phyloP scores from a whole-genome alignment of 805 yeast species.

The Hanseniaspora thailandica region DNA sequence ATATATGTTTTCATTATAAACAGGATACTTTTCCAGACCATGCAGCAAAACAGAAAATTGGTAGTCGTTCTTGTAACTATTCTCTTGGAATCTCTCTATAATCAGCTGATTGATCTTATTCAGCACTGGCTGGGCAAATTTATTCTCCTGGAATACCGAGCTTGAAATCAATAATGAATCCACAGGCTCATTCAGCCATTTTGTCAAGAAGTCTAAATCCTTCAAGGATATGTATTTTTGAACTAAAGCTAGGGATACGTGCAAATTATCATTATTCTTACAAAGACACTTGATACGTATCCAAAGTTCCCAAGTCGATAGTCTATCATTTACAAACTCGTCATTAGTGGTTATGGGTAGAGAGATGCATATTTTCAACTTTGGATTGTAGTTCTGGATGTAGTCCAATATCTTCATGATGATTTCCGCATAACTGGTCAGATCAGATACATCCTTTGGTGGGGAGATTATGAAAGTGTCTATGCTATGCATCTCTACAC shows the following conservation, averaged over 20 bases:
- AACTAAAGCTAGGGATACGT: constrained; percentile 70
- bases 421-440: constrained; percentile 40
- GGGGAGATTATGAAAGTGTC: constrained; percentile 49
- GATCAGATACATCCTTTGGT: constrained; percentile 44
- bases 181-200: constrained; percentile 64
- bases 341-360: constrained; percentile 35
- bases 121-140: constrained; percentile 53
- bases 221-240: constrained; percentile 40
- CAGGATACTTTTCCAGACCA: constrained; percentile 38
- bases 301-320: constrained; percentile 70
- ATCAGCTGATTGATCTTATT: constrained; percentile 45
- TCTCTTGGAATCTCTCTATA: constrained; percentile 31
- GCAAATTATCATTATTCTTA: constrained; percentile 42
- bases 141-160: constrained; percentile 45
- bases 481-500: constrained; percentile 27
- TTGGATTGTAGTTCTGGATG: constrained; percentile 21
- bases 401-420: constrained; percentile 28
- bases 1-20: constrained; percentile 23
- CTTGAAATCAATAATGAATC: constrained; percentile 45
- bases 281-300: constrained; percentile 48
- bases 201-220: constrained; percentile 31
- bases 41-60: constrained; percentile 37
- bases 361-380: constrained; percentile 36
- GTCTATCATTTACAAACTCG: constrained; percentile 32
- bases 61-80: constrained; percentile 27